Percentiles rank a stretch among this genome's conserved stretches.
Evolutionary conservation across 2,329 filamentous ascomycete species (phyloP).

Genomic region (Alternaria infectoria): DNA sequence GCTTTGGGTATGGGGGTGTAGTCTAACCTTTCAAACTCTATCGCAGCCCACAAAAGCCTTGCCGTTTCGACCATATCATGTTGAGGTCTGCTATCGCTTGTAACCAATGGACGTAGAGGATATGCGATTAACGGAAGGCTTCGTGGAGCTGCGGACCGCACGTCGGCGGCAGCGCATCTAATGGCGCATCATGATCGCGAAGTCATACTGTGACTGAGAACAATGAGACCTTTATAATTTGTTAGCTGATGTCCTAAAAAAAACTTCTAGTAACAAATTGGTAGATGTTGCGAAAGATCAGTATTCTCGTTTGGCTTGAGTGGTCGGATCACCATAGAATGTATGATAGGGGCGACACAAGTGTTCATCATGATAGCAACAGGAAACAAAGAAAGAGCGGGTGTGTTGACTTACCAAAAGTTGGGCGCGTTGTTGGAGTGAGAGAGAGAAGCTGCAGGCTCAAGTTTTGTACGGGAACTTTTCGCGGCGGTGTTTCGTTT

Average conservation of each 20-base stretch:
- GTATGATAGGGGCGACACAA: constrained; percentile 51
- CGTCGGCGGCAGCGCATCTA: not conserved
- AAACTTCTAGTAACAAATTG: constrained; percentile 7
- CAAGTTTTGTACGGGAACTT: constrained; percentile 31
- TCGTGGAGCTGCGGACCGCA: constrained; percentile 3
- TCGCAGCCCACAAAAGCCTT: constrained; percentile 24
- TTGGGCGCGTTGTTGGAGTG: constrained; percentile 22
- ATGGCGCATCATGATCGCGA: not conserved
- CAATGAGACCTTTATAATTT: constrained; percentile 1
- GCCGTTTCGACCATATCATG: not conserved
- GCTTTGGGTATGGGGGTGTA: constrained; percentile 2
- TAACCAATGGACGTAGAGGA: not conserved
- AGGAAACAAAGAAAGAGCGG: constrained; percentile 3
- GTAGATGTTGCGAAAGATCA: constrained; percentile 29
- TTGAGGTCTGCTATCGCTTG: not conserved
- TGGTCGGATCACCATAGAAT: constrained; percentile 49
- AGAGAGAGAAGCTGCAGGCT: constrained; percentile 17
- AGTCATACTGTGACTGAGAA: not conserved
- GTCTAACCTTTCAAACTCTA: constrained; percentile 20
- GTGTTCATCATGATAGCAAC: constrained; percentile 41
- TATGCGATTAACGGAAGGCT: not conserved
- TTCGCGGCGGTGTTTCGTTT: constrained; percentile 29
- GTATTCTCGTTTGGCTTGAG: constrained; percentile 50
- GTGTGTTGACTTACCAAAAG: constrained; percentile 37
- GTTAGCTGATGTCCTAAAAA: constrained; percentile 26